phyloP scores from a whole-genome alignment of 164 flowering plant genomes.

The Macadamia tetraphylla region DNA sequence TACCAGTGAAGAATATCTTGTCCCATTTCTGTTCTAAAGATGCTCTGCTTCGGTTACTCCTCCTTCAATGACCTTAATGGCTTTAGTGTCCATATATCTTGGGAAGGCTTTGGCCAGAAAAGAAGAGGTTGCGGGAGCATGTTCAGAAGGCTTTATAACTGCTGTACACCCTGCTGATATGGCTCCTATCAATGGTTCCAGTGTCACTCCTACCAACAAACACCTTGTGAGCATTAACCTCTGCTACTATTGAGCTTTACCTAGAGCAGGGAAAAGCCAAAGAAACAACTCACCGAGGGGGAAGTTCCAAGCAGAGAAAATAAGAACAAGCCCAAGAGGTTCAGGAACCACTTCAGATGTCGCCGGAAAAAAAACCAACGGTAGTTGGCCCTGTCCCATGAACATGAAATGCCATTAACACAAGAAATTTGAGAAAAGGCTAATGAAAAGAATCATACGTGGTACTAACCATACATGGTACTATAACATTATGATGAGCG shows the following conservation, averaged over 20 bases:
- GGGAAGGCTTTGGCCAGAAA: constrained; percentile 54
- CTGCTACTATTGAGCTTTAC: no score
- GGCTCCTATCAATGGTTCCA: constrained; percentile 90
- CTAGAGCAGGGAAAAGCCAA: background rate
- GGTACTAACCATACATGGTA: no score
- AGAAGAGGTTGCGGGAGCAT: constrained; percentile 58
- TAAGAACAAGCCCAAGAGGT: constrained; percentile 77
- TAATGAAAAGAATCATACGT: no score
- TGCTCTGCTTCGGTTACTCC: constrained; percentile 34
- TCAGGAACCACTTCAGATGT: constrained; percentile 61
- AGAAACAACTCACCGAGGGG: constrained; percentile 57
- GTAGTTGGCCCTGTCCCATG: constrained; percentile 39
- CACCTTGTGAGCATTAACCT: background rate
- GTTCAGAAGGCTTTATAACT: constrained; percentile 81
- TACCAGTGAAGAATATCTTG: constrained; percentile 93
- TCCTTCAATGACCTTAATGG: constrained; percentile 64
- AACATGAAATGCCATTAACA: background rate
- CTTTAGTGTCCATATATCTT: constrained; percentile 52
- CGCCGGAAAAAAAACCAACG: constrained; percentile 59
- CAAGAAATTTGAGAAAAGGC: no score
- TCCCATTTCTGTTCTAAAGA: constrained; percentile 75
- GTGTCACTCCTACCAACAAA: constrained; percentile 42
- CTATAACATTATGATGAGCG: no score
- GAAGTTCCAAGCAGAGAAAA: constrained; percentile 74
- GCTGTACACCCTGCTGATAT: constrained; percentile 78